Evolutionary conservation across 306 rosid species (phyloP).

Genomic region (Comarum palustre): DNA sequence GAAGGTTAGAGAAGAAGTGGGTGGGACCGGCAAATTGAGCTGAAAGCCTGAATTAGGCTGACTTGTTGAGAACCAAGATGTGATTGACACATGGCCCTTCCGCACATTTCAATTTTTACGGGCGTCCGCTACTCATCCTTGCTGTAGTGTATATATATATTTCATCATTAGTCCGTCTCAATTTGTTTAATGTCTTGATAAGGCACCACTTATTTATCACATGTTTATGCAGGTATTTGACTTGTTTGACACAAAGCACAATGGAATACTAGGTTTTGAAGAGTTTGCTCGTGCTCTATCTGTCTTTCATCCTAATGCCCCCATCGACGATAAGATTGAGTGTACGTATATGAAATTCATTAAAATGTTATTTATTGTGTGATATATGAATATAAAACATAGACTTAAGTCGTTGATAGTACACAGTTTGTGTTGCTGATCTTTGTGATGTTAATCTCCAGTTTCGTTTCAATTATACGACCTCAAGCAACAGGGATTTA

Average conservation of each 20-base stretch:
- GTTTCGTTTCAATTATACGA: conserved; percentile 97
- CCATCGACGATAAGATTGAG: conserved; percentile 85
- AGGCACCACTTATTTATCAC: conserved; percentile 17
- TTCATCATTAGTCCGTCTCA: background rate
- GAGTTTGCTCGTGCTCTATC: conserved; percentile 98
- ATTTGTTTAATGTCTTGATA: conserved; percentile 21
- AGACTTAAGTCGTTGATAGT: background rate
- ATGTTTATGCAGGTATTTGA: conserved; percentile 68
- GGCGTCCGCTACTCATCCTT: too few species aligned
- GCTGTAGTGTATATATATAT: background rate
- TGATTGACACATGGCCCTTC: too few species aligned
- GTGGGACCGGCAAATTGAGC: too few species aligned
- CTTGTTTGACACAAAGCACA: conserved; percentile 93
- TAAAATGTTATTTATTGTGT: background rate
- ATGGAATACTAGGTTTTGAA: conserved; percentile 94
- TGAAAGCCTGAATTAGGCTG: too few species aligned
- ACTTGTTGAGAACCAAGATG: too few species aligned
- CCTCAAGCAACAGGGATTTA: conserved; percentile 98
- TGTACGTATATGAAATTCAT: conserved; percentile 45
- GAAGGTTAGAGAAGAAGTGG: too few species aligned
- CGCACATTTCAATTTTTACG: too few species aligned
- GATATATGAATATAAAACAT: background rate
- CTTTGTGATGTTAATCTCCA: conserved; percentile 39
- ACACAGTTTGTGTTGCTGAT: background rate
- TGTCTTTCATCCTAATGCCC: conserved; percentile 97